phyloP scores from a whole-genome alignment of 2,329 filamentous ascomycete species.

The Arthrinium puccinioides region DNA sequence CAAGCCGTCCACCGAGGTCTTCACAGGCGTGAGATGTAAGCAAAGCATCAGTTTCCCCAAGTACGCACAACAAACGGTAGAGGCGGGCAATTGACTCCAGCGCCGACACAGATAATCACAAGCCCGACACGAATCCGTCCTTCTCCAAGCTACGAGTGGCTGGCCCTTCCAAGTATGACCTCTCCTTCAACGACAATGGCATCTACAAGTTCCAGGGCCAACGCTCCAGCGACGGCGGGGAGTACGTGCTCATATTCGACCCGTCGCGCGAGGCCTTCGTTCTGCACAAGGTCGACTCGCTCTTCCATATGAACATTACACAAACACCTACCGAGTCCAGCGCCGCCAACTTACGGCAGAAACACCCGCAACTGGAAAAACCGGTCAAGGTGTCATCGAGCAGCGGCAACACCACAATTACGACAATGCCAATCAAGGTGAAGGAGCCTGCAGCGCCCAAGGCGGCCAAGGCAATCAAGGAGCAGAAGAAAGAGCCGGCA shows the following conservation, averaged over 20 bases:
- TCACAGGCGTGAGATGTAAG: slow-evolving; percentile 55
- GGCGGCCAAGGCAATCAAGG: slow-evolving; percentile 6
- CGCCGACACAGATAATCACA: slow-evolving; percentile 49
- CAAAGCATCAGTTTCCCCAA: neutral
- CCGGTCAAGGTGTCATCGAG: slow-evolving; percentile 2
- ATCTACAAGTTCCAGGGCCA: slow-evolving; percentile 56
- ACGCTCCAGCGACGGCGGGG: slow-evolving; percentile 45
- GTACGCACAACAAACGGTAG: neutral
- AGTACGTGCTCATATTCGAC: slow-evolving; percentile 71
- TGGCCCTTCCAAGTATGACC: slow-evolving; percentile 42
- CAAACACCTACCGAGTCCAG: slow-evolving; percentile 60
- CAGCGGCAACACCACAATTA: slow-evolving; percentile 9
- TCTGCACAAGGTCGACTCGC: slow-evolving; percentile 73
- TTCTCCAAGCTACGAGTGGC: slow-evolving; percentile 45
- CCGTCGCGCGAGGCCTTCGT: slow-evolving; percentile 67
- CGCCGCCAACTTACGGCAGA: slow-evolving; percentile 53
- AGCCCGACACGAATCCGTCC: slow-evolving; percentile 43
- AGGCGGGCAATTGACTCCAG: slow-evolving; percentile 6
- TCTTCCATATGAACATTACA: slow-evolving; percentile 80
- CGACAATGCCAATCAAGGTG: slow-evolving; percentile 8
- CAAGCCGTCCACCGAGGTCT: slow-evolving; percentile 48
- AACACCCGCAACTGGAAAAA: slow-evolving; percentile 58
- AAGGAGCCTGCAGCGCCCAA: slow-evolving; percentile 14
- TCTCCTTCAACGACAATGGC: slow-evolving; percentile 46
- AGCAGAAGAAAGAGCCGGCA: slow-evolving; percentile 2